A percentile compares a stretch with the other conserved stretches of the same genome.
Conservation (phyloP, 106 monocot species). For the Allium cepa region DNA sequence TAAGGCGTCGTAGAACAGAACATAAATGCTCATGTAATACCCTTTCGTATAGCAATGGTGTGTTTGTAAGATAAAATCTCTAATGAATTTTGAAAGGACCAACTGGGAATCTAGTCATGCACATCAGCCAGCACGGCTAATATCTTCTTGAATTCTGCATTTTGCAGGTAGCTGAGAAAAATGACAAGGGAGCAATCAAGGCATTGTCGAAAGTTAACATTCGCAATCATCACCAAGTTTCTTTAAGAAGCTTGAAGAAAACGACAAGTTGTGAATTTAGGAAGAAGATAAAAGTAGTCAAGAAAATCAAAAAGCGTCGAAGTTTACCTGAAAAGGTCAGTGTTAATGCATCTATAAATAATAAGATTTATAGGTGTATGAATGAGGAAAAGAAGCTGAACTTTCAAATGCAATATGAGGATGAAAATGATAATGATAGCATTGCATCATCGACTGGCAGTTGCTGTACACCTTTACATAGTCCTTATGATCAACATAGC, state of each 20-base stretch:
- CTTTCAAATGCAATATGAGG: not conserved
- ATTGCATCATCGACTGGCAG: slow-evolving; percentile 25
- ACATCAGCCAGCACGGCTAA: too few species aligned
- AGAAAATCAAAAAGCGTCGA: not conserved
- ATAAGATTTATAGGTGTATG: slow-evolving; percentile 26
- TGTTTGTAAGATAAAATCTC: too few species aligned
- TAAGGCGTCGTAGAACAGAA: too few species aligned
- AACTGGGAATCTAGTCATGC: too few species aligned
- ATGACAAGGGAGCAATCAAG: too few species aligned
- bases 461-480: slow-evolving; percentile 17
- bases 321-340: slow-evolving; percentile 13
- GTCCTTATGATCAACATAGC: slow-evolving; percentile 1
- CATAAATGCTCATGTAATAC: too few species aligned
- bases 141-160: too few species aligned
- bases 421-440: slow-evolving; percentile 12
- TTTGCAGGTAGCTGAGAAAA: too few species aligned
- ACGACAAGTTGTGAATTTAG: not conserved
- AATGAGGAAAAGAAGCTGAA: not conserved
- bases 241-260: slow-evolving; percentile 14
- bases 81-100: too few species aligned
- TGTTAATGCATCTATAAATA: slow-evolving; percentile 17
- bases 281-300: too few species aligned
- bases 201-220: too few species aligned
- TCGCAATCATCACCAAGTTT: not conserved
- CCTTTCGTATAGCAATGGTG: too few species aligned